Base-by-base conservation (phyloP, 73 alveolate genomes). In the Paramecium tetraurelia region DNA sequence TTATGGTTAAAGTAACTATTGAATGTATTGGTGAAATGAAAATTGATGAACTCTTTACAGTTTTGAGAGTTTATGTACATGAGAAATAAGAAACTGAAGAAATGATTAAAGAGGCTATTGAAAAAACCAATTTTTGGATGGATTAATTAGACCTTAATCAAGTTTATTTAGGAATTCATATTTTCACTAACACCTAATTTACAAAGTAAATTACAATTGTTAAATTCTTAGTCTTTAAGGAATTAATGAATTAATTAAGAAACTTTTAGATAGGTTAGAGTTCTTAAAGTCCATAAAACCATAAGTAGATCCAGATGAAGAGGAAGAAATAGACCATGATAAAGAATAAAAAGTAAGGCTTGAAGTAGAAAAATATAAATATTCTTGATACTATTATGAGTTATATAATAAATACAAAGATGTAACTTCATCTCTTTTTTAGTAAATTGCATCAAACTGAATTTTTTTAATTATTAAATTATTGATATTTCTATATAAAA, bases 251-350 rank as follows among this genome's bases (percentile, higher is more conserved):
- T 41, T 80, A 43, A 22, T 80, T 59, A 46, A 40, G 12, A 80
- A 80, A 43, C 46, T 80, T 7, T 18, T 80, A 7, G 75, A 80
- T 24, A 40, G 90, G 22, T 0, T 80, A 2, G 70, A 80, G n/a
- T 44, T 31, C 33, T 80, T 80, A 46, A 80, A 80, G 24, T 80
- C 90, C 43, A 43, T 80, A 10, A 80, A 72, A 27, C 86, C 86
- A 21, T 33, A 20, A 63, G 50, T 22, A 63, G 22, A 63, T 2
- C 27, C 84, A 48, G n/a, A 48, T 33, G 41, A 63, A 3, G 84
- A 18, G 2, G 69, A 63, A 33, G 84, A 63, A 63, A 63, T 63
- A 31, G 84, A 63, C 27, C 84, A 63, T 63, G 84, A 63, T 6
- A 63, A 63, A 63, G 41, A 63, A 63, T 63, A 63, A 31, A 63